A percentile compares a stretch with the other conserved stretches of the same genome.
phyloP scores from a whole-genome alignment of 768 basidiomycete genomes.

The Mycena kentingensis region DNA sequence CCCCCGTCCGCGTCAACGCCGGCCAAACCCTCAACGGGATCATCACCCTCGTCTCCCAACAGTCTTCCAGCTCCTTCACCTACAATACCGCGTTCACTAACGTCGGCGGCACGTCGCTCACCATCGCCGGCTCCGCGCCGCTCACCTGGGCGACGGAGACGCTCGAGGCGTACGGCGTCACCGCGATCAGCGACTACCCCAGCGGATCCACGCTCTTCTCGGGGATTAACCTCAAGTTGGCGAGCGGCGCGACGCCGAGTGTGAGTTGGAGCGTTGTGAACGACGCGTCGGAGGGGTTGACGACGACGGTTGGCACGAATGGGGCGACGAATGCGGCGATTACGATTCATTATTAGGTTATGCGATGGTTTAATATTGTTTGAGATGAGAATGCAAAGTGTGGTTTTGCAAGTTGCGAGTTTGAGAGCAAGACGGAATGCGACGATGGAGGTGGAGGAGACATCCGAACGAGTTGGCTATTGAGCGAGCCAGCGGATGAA shows the following conservation, averaged over 20 bases:
- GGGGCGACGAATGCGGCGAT: slow-evolving; percentile 16
- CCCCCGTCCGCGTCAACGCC: not conserved
- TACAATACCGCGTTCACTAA: slow-evolving; percentile 16
- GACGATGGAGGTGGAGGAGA: no score
- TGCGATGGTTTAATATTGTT: no score
- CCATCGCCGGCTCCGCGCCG: slow-evolving; percentile 6
- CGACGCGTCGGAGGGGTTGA: slow-evolving; percentile 15
- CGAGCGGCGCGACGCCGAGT: slow-evolving; percentile 4
- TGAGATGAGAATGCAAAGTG: no score
- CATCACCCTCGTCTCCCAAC: slow-evolving; percentile 16
- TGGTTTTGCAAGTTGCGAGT: no score
- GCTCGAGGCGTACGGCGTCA: slow-evolving; percentile 18
- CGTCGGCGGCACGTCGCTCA: slow-evolving; percentile 18
- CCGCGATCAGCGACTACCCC: slow-evolving; percentile 10
- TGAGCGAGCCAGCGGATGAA: no score
- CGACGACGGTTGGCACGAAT: slow-evolving; percentile 8
- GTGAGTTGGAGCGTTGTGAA: slow-evolving; percentile 3
- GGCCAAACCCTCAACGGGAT: slow-evolving; percentile 19
- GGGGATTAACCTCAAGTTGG: slow-evolving; percentile 13
- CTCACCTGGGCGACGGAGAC: slow-evolving; percentile 23
- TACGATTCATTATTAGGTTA: slow-evolving; percentile 14
- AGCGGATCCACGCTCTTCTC: slow-evolving; percentile 14
- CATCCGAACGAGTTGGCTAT: no score
- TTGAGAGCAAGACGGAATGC: no score
- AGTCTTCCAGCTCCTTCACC: slow-evolving; percentile 6